phyloP scores from a whole-genome alignment of 352 stramenopile genomes.

The Globisporangium middletonii region DNA sequence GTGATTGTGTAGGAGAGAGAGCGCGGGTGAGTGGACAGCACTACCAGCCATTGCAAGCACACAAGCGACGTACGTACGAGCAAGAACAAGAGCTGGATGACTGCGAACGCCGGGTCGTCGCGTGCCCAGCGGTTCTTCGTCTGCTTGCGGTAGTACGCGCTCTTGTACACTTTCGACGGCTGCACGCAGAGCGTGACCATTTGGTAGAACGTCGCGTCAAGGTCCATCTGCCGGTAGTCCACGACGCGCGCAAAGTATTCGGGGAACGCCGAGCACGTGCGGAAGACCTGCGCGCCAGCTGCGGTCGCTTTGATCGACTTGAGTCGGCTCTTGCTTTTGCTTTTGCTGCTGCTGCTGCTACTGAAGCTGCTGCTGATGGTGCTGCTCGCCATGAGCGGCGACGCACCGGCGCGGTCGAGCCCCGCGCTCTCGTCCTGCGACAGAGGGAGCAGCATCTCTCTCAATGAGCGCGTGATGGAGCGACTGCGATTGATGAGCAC shows the following conservation, averaged over 20 bases:
- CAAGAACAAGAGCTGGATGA: conserved; percentile 93
- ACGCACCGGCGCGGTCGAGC: conserved; percentile 1
- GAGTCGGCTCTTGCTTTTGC: conserved; percentile 13
- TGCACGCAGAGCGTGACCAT: conserved; percentile 86
- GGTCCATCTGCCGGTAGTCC: conserved; percentile 85
- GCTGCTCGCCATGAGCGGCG: background rate
- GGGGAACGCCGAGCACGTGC: conserved; percentile 63
- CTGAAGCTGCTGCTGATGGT: background rate
- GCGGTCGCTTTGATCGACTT: conserved; percentile 27
- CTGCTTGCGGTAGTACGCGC: conserved; percentile 86
- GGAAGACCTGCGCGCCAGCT: conserved; percentile 44
- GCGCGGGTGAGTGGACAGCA: background rate
- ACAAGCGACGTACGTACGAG: conserved; percentile 21
- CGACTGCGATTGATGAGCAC: too few relatives aligned
- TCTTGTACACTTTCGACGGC: conserved; percentile 85
- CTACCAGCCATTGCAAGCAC: background rate
- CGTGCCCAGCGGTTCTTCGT: conserved; percentile 99
- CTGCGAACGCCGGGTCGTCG: conserved; percentile 96
- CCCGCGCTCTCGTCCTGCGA: conserved; percentile 15
- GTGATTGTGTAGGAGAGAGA: background rate
- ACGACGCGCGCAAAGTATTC: conserved; percentile 80
- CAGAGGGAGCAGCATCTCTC: conserved; percentile 16
- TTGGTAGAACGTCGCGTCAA: conserved; percentile 86
- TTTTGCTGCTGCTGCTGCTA: background rate
- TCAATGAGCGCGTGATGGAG: too few relatives aligned